These are phyloP conservation scores for Eucalyptus paniculata DNA, from an alignment of 345 rosid genomes.

Conservation along the genomic window DNA sequence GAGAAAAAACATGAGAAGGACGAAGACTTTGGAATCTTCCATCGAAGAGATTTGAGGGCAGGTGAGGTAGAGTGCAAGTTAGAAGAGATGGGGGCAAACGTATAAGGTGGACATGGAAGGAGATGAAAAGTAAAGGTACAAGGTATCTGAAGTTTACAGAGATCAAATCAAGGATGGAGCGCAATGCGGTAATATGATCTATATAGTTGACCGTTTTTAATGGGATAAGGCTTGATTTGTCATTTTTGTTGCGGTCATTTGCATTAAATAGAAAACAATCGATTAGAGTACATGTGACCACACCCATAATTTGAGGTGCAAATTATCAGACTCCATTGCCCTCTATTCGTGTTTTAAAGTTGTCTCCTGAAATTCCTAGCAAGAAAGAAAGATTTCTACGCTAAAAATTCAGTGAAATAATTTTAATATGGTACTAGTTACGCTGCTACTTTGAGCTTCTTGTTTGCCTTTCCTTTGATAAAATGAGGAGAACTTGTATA, in stretches of 20 bases:
- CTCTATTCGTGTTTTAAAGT: not conserved
- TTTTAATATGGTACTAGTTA: not conserved
- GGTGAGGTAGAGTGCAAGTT: not conserved
- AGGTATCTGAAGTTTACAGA: too few species aligned
- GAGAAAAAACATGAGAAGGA: not conserved
- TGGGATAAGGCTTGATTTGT: not conserved
- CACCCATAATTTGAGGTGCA: not conserved
- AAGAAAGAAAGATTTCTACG: not conserved
- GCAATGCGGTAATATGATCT: not conserved
- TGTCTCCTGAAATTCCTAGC: not conserved
- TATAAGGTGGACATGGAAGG: not conserved
- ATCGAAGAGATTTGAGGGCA: not conserved
- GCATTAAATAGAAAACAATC: not conserved
- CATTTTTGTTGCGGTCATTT: rapidly evolving
- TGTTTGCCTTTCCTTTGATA: not conserved
- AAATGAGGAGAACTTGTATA: not conserved
- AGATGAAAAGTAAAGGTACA: not conserved
- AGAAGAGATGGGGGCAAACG: not conserved
- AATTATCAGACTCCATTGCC: not conserved
- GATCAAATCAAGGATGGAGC: slow-evolving; percentile 19
- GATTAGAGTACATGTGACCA: not conserved
- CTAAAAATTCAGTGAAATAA: not conserved
- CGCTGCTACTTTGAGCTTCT: not conserved
- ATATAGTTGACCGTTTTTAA: not conserved
- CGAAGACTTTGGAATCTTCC: not conserved